phyloP scores from a whole-genome alignment of 1,284 basidiomycete species.

The Tremellales sp. region DNA sequence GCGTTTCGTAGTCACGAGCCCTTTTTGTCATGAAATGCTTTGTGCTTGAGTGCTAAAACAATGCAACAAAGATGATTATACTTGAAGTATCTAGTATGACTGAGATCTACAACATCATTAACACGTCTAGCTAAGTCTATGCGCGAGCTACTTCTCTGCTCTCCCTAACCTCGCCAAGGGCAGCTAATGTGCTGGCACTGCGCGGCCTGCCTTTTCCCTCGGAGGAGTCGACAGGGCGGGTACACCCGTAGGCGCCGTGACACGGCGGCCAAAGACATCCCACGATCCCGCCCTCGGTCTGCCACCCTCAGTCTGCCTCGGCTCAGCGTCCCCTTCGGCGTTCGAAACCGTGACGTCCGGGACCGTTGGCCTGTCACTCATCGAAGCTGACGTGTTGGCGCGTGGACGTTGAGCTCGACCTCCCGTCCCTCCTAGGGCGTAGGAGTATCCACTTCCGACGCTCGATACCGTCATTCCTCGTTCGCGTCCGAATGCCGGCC shows the following conservation, averaged over 20 bases:
- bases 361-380: too few relatives aligned
- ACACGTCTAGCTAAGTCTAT: not conserved
- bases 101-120: too few relatives aligned
- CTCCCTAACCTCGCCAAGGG: not conserved
- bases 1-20: not conserved
- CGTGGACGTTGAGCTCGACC: constrained; percentile 40
- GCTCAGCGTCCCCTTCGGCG: too few relatives aligned
- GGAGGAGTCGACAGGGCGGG: too few relatives aligned
- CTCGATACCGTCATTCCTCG: constrained; percentile 12
- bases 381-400: too few relatives aligned
- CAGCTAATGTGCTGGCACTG: constrained; percentile 10
- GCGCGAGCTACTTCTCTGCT: not conserved
- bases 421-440: constrained; percentile 46
- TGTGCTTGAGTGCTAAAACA: not conserved
- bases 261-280: too few relatives aligned
- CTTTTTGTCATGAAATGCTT: not conserved
- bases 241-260: too few relatives aligned
- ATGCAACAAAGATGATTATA: not conserved
- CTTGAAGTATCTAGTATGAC: too few relatives aligned
- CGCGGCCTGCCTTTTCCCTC: constrained; percentile 11
- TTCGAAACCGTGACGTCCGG: too few relatives aligned
- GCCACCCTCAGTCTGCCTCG: not conserved
- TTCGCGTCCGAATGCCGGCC: too few relatives aligned
- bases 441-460: constrained; percentile 17
- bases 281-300: too few relatives aligned